These are phyloP conservation scores for Trichoderma afroharzianum DNA, from an alignment of 2,329 filamentous ascomycete genomes.

Conservation along the genomic window DNA sequence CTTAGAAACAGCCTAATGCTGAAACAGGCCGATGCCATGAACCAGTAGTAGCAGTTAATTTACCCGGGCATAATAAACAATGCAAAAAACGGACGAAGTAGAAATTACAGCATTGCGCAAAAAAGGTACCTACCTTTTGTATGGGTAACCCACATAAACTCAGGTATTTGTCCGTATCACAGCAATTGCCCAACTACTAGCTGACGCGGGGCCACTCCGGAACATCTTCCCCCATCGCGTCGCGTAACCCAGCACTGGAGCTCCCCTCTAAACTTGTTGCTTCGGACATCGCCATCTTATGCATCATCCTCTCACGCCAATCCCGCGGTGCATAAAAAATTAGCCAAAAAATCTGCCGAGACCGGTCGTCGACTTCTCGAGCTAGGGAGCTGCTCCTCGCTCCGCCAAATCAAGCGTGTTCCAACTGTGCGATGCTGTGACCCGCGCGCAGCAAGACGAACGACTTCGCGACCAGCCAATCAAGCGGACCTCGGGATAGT, in stretches of 20 bases:
- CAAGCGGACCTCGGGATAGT: slow-evolving; percentile 16
- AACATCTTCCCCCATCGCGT: slow-evolving; percentile 10
- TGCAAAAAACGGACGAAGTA: not conserved
- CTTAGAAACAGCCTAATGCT: not conserved
- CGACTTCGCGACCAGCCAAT: slow-evolving; percentile 21
- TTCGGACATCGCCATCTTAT: slow-evolving; percentile 5
- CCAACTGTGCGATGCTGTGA: slow-evolving; percentile 25
- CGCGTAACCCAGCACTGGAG: slow-evolving; percentile 15
- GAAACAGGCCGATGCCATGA: not conserved
- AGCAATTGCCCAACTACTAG: not conserved
- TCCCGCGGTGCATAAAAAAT: not conserved
- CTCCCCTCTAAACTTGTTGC: slow-evolving; percentile 15
- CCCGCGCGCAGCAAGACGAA: slow-evolving; percentile 22
- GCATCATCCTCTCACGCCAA: slow-evolving; percentile 12
- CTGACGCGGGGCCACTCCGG: slow-evolving; percentile 16
- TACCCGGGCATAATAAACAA: not conserved
- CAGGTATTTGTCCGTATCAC: not conserved
- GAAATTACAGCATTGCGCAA: not conserved
- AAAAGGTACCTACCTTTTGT: not conserved
- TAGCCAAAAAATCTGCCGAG: slow-evolving; percentile 1
- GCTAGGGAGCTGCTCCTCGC: not conserved
- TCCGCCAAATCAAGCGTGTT: slow-evolving; percentile 1
- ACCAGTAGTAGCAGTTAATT: not conserved
- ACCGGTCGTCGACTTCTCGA: not conserved
- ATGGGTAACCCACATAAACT: not conserved